Conservation (phyloP, 2,329 filamentous ascomycete genomes). For the Elsinoe australis region DNA sequence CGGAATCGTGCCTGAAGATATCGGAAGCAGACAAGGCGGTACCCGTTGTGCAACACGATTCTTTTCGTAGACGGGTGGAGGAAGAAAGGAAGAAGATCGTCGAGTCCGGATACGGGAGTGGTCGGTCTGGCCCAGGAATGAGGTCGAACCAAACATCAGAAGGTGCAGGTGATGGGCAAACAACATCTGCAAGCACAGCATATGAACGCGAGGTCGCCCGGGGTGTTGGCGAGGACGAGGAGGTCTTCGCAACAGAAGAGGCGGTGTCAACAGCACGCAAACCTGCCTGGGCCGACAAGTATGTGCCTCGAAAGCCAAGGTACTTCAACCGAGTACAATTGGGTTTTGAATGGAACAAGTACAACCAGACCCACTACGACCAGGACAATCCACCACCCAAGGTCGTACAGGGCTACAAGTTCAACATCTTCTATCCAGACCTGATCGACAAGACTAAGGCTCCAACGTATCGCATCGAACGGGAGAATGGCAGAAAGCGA, state of each 20-base stretch:
- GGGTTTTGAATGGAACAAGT: constrained; percentile 99
- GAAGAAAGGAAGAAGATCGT: neutral
- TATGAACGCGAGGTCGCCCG: constrained; percentile 90
- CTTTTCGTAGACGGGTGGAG: constrained; percentile 28
- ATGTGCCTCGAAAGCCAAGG: constrained; percentile 81
- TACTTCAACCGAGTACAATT: constrained; percentile 99
- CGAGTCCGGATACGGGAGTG: neutral
- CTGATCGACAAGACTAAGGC: constrained; percentile 91
- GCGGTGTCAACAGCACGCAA: constrained; percentile 56
- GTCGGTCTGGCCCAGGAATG: neutral
- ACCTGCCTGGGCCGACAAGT: constrained; percentile 74
- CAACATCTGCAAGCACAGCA: constrained; percentile 67
- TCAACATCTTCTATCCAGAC: constrained; percentile 98
- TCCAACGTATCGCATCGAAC: constrained; percentile 90
- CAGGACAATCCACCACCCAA: constrained; percentile 96
- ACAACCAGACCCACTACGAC: constrained; percentile 99
- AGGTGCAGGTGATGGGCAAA: constrained; percentile 52
- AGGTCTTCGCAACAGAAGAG: constrained; percentile 90
- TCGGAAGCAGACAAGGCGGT: constrained; percentile 55
- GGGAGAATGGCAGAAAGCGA: constrained; percentile 79
- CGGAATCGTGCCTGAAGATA: constrained; percentile 58
- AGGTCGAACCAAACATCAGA: neutral
- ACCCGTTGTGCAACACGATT: constrained; percentile 50
- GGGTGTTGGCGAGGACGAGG: constrained; percentile 86
- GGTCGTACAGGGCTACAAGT: constrained; percentile 97